A percentile compares a stretch with the other conserved stretches of the same genome.
These are phyloP conservation scores for Akanthomyces muscarius DNA, from an alignment of 2,329 filamentous ascomycete genomes.

Conservation along the genomic window DNA sequence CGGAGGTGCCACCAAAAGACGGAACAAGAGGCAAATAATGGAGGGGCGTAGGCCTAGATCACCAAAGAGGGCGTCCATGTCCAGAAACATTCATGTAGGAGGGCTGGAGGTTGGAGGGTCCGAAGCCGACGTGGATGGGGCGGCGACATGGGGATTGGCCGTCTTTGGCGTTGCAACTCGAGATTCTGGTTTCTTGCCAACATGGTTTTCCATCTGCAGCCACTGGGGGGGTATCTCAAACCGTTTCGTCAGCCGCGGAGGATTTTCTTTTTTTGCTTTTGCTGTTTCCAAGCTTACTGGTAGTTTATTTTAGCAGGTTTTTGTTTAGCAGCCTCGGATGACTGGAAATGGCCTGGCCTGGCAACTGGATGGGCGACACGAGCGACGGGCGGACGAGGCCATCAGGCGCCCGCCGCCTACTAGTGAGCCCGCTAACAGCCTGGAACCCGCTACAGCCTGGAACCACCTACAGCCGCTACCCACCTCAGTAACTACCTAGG, in stretches of 20 bases:
- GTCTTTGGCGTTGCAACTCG: neutral
- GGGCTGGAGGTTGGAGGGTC: neutral
- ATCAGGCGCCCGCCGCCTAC: neutral
- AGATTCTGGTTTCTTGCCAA: neutral
- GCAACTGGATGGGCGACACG: neutral
- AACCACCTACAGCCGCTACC: neutral
- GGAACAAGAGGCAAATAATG: neutral
- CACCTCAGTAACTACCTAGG: too few species aligned
- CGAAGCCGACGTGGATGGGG: constrained; percentile 1
- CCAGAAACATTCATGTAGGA: neutral
- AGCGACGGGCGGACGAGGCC: neutral
- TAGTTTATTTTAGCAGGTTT: neutral
- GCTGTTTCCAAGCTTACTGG: neutral
- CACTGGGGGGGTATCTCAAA: neutral
- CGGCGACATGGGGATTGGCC: neutral
- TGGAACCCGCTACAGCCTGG: neutral
- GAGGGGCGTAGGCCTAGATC: neutral
- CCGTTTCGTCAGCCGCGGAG: neutral
- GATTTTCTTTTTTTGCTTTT: neutral
- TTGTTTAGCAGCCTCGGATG: neutral
- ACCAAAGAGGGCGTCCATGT: neutral
- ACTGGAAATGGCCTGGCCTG: neutral
- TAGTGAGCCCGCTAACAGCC: neutral
- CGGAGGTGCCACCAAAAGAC: neutral
- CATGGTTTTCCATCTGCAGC: constrained; percentile 1